phyloP scores from a whole-genome alignment of 2,329 filamentous ascomycete genomes.

The Aureobasidium sp. region DNA sequence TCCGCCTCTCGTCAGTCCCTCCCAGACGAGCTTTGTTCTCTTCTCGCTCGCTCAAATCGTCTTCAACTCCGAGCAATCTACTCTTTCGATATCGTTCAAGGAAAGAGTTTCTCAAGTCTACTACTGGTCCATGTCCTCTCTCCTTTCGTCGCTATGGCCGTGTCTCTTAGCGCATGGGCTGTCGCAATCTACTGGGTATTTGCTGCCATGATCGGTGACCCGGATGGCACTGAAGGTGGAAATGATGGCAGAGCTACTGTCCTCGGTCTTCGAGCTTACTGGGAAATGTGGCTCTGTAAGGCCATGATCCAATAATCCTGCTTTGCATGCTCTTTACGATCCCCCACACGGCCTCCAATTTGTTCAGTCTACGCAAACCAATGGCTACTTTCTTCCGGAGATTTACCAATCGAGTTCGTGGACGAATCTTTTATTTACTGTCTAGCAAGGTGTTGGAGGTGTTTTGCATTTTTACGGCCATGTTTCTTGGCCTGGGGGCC shows the following conservation, averaged over 20 bases:
- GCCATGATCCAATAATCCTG: constrained; percentile 7
- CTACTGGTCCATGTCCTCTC: constrained; percentile 49
- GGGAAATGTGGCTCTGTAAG: constrained; percentile 49
- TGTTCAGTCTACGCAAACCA: not conserved
- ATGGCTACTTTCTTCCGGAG: not conserved
- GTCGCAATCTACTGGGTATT: constrained; percentile 58
- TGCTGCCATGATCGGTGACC: constrained; percentile 54
- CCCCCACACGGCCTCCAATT: not conserved
- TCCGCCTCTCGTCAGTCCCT: constrained; percentile 36
- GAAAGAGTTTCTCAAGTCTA: constrained; percentile 38
- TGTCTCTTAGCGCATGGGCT: constrained; percentile 52
- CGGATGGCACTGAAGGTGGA: constrained; percentile 49
- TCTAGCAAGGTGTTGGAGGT: constrained; percentile 15
- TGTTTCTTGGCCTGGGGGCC: not conserved
- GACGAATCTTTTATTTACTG: not conserved
- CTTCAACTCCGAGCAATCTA: constrained; percentile 45
- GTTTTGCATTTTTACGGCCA: constrained; percentile 1
- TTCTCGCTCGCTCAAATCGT: constrained; percentile 49
- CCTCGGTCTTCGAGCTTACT: constrained; percentile 51
- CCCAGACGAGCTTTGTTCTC: constrained; percentile 45
- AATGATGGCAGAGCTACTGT: constrained; percentile 57
- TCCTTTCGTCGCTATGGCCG: constrained; percentile 49
- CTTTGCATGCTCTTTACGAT: not conserved
- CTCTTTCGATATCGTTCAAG: constrained; percentile 34
- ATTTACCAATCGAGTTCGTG: not conserved